Conservation (phyloP, 129 eudicot genomes). For the Chrysanthemum makinoi region DNA sequence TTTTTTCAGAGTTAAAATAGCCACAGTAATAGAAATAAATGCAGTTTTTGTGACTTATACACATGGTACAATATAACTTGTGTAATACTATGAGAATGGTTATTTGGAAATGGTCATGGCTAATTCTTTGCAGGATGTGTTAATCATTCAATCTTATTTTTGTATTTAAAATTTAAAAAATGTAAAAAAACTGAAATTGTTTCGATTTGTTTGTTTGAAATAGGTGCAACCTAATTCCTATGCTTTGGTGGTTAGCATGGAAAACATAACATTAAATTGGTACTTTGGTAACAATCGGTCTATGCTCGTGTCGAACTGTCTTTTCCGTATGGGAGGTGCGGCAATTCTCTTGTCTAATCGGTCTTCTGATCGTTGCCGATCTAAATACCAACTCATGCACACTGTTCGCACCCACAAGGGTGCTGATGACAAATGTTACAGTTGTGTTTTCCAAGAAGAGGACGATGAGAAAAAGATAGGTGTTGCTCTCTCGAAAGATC, state of each 20-base stretch:
- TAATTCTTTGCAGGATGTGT: neutral
- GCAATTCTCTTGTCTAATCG: slow-evolving; percentile 62
- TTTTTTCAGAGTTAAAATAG: no score
- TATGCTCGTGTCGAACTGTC: slow-evolving; percentile 66
- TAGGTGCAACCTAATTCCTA: slow-evolving; percentile 63
- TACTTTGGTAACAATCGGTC: slow-evolving; percentile 67
- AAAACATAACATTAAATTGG: slow-evolving; percentile 65
- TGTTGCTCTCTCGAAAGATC: slow-evolving; percentile 54
- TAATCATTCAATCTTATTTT: neutral
- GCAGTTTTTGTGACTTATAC: neutral
- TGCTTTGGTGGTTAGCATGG: slow-evolving; percentile 70
- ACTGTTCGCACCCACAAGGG: slow-evolving; percentile 45
- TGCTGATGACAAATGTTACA: slow-evolving; percentile 28
- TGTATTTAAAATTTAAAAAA: neutral
- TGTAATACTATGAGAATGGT: neutral
- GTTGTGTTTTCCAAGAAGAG: slow-evolving; percentile 41
- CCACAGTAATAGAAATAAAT: no score
- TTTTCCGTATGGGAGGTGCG: slow-evolving; percentile 71
- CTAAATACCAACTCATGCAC: slow-evolving; percentile 42
- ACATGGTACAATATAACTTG: neutral
- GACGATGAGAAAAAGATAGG: slow-evolving; percentile 44
- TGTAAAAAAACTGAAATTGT: neutral
- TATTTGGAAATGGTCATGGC: neutral
- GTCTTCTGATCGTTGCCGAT: slow-evolving; percentile 25
- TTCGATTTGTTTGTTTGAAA: slow-evolving; percentile 5